phyloP scores from a whole-genome alignment of 768 basidiomycete species.

The Tephrocybe sp. region DNA sequence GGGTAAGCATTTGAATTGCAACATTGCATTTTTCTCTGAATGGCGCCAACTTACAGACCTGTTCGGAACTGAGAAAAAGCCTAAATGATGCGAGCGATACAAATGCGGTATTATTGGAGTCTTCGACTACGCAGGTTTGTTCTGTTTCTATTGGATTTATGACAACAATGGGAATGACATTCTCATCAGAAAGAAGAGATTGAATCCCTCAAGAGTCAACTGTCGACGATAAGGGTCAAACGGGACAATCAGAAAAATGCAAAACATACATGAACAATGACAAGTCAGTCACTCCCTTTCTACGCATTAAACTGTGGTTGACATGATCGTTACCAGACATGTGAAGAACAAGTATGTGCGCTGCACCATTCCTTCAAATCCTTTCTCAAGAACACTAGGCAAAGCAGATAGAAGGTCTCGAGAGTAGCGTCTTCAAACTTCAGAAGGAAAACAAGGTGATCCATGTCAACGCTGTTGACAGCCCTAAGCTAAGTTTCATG shows the following conservation, averaged over 20 bases:
- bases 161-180: not conserved
- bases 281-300: not conserved
- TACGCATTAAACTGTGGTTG: not conserved
- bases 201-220: not conserved
- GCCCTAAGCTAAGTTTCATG: not conserved
- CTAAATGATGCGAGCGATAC: not conserved
- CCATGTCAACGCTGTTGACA: not conserved
- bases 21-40: not conserved
- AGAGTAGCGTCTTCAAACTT: not conserved
- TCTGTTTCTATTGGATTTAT: not conserved
- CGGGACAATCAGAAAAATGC: not conserved
- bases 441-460: not conserved
- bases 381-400: not conserved
- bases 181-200: not conserved
- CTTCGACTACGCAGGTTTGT: not conserved
- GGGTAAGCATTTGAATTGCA: not conserved
- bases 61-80: not conserved
- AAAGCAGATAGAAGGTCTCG: not conserved
- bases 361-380: not conserved
- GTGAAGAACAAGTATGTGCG: not conserved
- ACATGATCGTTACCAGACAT: not conserved
- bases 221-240: not conserved
- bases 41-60: not conserved
- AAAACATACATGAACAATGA: not conserved
- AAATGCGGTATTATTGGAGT: not conserved